Conservation (phyloP, 345 rosid species). For the Boechera retrofracta region DNA sequence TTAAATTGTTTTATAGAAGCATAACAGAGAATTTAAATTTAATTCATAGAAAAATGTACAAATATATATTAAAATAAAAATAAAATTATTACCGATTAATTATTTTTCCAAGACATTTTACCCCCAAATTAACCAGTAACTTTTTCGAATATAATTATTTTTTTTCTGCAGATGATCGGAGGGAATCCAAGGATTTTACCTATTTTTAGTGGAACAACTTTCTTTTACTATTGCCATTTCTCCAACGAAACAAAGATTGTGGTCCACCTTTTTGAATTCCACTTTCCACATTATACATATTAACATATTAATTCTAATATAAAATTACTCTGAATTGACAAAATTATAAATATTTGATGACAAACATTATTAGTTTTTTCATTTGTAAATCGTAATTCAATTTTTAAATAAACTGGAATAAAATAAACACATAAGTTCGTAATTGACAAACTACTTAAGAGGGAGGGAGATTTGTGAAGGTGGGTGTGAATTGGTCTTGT, state of each 20-base stretch:
- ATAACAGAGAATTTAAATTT: no score
- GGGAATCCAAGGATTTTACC: no score
- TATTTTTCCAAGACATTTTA: background rate
- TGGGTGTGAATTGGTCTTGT: constrained; percentile 16
- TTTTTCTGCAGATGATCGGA: background rate
- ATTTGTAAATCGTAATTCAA: background rate
- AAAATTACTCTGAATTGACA: background rate
- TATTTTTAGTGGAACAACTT: background rate
- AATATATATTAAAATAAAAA: no score
- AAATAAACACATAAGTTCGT: background rate
- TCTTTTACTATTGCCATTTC: constrained; percentile 13
- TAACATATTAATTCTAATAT: no score
- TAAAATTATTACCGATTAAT: no score
- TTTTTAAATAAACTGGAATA: background rate
- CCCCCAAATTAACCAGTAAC: background rate
- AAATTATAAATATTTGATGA: background rate
- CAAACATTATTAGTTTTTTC: background rate
- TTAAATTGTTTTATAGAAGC: no score
- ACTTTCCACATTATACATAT: background rate
- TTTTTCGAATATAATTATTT: background rate
- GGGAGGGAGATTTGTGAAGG: constrained; percentile 3
- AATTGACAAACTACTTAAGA: background rate
- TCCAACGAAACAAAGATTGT: constrained; percentile 2
- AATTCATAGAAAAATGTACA: no score
- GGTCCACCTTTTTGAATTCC: background rate